These are phyloP conservation scores for Kurtzmaniella quercitrusa DNA, from an alignment of 1,139 yeast species.

Conservation along the genomic window DNA sequence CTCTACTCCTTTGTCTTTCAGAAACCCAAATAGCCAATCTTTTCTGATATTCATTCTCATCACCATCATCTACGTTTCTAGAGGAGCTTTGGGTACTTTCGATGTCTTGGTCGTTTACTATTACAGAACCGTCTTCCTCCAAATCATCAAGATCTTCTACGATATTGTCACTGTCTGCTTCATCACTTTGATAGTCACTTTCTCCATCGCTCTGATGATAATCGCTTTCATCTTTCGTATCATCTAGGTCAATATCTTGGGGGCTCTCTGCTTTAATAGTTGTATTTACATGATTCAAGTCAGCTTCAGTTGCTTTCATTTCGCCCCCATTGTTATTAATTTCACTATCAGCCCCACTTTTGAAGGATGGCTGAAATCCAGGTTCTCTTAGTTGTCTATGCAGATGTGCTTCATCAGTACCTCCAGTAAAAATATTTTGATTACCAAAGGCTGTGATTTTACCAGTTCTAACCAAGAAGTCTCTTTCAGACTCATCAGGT, in stretches of 20 bases:
- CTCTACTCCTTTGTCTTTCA: conserved; percentile 36
- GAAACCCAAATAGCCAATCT: conserved; percentile 59
- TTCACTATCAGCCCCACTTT: no score
- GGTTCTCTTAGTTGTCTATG: conserved; percentile 35
- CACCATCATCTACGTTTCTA: conserved; percentile 72
- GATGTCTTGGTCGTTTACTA: conserved; percentile 17
- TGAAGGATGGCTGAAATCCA: conserved; percentile 22
- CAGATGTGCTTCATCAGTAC: conserved; percentile 16
- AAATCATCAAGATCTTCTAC: conserved; percentile 14
- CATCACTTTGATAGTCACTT: conserved; percentile 10
- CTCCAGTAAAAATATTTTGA: conserved; percentile 47
- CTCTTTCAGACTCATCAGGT: conserved; percentile 74
- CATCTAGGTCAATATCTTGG: not conserved
- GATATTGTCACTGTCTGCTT: conserved; percentile 13
- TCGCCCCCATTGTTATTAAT: no score
- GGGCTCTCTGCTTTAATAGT: not conserved
- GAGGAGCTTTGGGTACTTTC: conserved; percentile 7
- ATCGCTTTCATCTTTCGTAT: conserved; percentile 11
- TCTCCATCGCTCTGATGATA: conserved; percentile 1
- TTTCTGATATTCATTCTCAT: conserved; percentile 55
- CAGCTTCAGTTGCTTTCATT: no score
- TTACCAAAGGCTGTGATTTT: conserved; percentile 92
- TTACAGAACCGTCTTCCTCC: conserved; percentile 16
- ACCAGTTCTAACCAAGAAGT: conserved; percentile 82
- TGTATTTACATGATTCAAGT: no score